Base-by-base conservation (phyloP, 2,329 filamentous ascomycete genomes). In the Nigrospora sphaerica region DNA sequence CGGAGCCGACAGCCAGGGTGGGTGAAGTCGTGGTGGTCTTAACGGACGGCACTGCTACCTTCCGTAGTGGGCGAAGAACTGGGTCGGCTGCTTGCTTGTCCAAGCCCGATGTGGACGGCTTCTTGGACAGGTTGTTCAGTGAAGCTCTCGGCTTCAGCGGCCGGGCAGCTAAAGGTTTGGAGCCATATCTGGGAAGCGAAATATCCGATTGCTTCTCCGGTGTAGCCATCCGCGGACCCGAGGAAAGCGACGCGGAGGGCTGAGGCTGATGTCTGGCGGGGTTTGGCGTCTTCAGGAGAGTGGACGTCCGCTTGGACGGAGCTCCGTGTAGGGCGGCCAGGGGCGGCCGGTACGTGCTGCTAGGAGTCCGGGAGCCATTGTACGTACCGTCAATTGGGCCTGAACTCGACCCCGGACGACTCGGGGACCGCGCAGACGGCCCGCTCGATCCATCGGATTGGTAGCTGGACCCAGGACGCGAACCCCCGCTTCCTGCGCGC, bases 381-480 rank as follows among this genome's bases (percentile, higher is more conserved):
- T 62, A 54, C 45, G 58, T 48, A 51, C 58, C 64, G 50, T 68
- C 77, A 54, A 62, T 69, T 54, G 61, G 73, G 49, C 67, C 79
- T 32, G 69, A 71, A 56, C 73, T 77, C 3, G 80, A 81, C 2
- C 75, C 74, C 9, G 74, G 78, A 18, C 78, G 72, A 55, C 74
- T 80, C 5, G 68, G 67, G 34, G 72, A 73, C 31, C 72, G 71
- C 18, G 75, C 75, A 0, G 68, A 65, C 14, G 74, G 68, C 28
- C 68, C 69, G 65, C 59, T 77, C 62, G 74, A 85, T 54, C 59
- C 76, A 68, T 70, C 86, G 67, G 63, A 82, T 59, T 62, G 85
- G 72, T 68, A 84, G 71, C 68, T 85, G 53, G 63, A 88, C 58
- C 71, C 69, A 3, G 76, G 76, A 11, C 74, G 66, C 11, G 75